phyloP scores from a whole-genome alignment of 208 protist genomes.

The Giardia muris region DNA sequence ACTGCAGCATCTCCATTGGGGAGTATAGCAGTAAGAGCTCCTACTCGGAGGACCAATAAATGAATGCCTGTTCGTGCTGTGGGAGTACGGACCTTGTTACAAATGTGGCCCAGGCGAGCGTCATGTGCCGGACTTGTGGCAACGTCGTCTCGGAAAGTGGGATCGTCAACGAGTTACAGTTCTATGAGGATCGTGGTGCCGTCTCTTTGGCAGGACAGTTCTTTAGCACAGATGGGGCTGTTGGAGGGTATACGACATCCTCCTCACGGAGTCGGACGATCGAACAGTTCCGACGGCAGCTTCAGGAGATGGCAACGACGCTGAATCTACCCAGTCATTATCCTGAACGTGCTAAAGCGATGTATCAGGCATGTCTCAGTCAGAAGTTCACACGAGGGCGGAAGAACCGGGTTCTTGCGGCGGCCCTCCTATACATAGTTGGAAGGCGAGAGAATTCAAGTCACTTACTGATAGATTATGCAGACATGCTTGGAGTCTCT shows the following conservation, averaged over 20 bases:
- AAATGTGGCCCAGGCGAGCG: neutral
- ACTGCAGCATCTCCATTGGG: too few relatives aligned
- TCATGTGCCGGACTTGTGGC: neutral
- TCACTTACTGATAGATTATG: neutral
- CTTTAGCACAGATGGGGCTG: neutral
- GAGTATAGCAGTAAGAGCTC: too few relatives aligned
- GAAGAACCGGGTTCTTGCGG: neutral
- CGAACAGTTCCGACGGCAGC: neutral
- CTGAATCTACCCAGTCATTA: neutral
- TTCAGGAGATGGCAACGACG: neutral
- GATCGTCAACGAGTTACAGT: neutral
- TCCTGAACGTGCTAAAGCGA: neutral
- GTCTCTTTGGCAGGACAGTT: neutral
- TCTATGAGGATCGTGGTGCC: neutral
- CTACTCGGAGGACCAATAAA: too few relatives aligned
- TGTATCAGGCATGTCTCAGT: neutral
- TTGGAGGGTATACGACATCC: too few relatives aligned
- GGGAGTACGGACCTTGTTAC: neutral
- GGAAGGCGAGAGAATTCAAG: neutral
- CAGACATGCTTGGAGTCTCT: neutral
- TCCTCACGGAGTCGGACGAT: neutral
- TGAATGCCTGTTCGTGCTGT: too few relatives aligned
- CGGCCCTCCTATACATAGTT: neutral
- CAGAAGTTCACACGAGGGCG: neutral
- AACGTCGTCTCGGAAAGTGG: neutral